Evolutionary conservation across 2,329 filamentous ascomycete species (phyloP), one percentile per base, ranked within the genome.

Genomic region (Claviceps pusilla): DNA sequence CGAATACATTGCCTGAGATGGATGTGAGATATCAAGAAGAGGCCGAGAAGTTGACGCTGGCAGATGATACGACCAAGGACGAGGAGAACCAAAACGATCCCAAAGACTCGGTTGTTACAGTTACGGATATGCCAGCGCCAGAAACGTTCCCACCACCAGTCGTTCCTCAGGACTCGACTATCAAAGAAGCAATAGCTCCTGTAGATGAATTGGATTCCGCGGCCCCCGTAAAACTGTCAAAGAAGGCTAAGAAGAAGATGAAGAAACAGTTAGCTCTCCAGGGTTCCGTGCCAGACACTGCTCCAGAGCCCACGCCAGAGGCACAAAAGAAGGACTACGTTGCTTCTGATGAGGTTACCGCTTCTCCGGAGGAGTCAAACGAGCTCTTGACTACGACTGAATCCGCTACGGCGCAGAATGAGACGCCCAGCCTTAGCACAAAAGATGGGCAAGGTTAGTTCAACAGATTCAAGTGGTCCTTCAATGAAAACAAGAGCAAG

Each of bases 181-280:
- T 45, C n/a, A 16, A 37, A n/a, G 39, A 46, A 42, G 12, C 48
- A n/a, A 33, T 12, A 19, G 3, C 52, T 12, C 14, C 37, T 19
- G 47, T 43, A 35, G 55, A 57, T 31, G 54, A 56, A 14, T 16
- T 16, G 45, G 55, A 57, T 24, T 43, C 55, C 11, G 42, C 58
- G 35, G 48, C 54, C 37, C 45, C 63, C n/a, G 57, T 56, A 5
- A 68, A 65, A 51, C 46, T 62, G 33, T 66, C 66, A 16, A 68
- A 68, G 58, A 69, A 66, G 55, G 65, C 67, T 2, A 69, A 64
- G 55, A 68, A 65, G 57, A 65, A 64, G 51, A 64, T 64, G 45
- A 68, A 64, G 61, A 68, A 67, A 57, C 63, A 61, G 56, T 54
- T 58, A 7, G 59, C 55, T 24, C 51, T 61, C 11, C 60, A 62